Evolutionary conservation across 108 stramenopile genomes (phyloP).

Genomic region (Cyclotella atomus): DNA sequence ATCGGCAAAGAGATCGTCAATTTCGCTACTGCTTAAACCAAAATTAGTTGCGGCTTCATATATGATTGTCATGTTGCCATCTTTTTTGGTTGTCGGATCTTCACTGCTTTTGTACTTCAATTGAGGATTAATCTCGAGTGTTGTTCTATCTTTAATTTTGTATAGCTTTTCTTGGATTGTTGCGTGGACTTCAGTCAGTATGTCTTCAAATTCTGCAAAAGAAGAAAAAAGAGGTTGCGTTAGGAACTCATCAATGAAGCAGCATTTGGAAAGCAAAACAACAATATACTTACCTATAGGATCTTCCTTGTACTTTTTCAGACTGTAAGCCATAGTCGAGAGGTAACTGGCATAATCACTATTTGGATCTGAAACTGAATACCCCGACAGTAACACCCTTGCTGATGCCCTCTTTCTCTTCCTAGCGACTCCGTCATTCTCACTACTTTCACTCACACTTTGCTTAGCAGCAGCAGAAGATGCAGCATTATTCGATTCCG

Average conservation of each 20-base stretch:
- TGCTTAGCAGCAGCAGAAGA: not conserved
- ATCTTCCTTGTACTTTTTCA: too few relatives aligned
- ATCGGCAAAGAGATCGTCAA: conserved; percentile 12
- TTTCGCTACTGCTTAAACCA: conserved; percentile 10
- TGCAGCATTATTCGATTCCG: not conserved
- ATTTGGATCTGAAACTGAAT: too few relatives aligned
- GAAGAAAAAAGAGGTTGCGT: not conserved
- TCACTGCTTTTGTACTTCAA: not conserved
- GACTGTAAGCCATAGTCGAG: too few relatives aligned
- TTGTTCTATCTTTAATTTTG: conserved; percentile 10
- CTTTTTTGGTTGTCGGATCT: not conserved
- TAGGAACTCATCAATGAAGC: not conserved
- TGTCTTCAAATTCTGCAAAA: conserved; percentile 18
- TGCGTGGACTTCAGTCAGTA: conserved; percentile 2
- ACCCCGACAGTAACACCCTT: too few relatives aligned
- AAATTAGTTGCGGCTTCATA: conserved; percentile 2
- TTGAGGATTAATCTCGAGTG: not conserved
- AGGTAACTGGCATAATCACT: too few relatives aligned
- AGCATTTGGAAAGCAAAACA: not conserved
- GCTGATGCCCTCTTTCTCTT: too few relatives aligned
- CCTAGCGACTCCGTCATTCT: too few relatives aligned
- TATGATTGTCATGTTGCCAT: conserved; percentile 25
- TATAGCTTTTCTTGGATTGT: conserved; percentile 22
- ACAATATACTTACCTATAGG: conserved; percentile 10
- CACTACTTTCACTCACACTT: not conserved